These are phyloP conservation scores for Fusarium globosum DNA, from an alignment of 2,329 filamentous ascomycete genomes.

Conservation along the genomic window DNA sequence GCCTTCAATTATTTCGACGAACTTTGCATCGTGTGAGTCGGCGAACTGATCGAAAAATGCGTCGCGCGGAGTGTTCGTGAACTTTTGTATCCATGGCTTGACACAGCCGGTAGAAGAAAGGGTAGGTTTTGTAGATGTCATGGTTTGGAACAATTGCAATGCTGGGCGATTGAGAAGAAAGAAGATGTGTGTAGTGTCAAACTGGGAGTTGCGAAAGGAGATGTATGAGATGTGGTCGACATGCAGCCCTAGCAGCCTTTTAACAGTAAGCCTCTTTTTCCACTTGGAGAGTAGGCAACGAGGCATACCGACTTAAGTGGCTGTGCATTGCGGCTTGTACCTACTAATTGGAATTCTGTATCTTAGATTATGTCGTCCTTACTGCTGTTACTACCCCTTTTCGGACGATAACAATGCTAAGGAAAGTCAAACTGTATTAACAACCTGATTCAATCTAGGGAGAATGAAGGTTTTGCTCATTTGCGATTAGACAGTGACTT, in stretches of 20 bases:
- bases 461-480: background rate
- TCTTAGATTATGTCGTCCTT: background rate
- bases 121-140: background rate
- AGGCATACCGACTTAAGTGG: background rate
- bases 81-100: background rate
- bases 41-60: background rate
- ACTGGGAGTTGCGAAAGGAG: accelerated
- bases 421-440: background rate
- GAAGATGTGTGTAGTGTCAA: accelerated
- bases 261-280: background rate
- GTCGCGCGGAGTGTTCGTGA: background rate
- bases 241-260: background rate
- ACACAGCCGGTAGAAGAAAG: background rate
- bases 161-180: accelerated
- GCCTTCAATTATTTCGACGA: background rate
- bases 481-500: background rate
- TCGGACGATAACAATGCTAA: too few relatives aligned
- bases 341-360: background rate
- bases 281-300: background rate
- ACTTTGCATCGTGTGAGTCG: background rate
- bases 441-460: too few relatives aligned
- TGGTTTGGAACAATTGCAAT: accelerated
- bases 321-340: background rate
- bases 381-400: too few relatives aligned
- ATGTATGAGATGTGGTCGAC: background rate